These are phyloP conservation scores for Calycina herbarum DNA, from an alignment of 2,329 filamentous ascomycete genomes.

Conservation along the genomic window DNA sequence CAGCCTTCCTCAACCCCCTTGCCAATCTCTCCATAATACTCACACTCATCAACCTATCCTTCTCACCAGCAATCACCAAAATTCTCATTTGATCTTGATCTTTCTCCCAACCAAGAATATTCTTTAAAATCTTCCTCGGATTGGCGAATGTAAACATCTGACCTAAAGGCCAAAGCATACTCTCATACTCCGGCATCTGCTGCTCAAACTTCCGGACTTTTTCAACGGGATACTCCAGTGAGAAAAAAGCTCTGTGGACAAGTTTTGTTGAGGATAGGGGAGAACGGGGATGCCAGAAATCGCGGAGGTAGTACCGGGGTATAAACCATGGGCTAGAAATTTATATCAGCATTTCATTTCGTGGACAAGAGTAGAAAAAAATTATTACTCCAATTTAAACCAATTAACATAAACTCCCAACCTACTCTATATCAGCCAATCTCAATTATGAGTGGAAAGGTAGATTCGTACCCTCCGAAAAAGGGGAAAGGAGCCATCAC, in stretches of 20 bases:
- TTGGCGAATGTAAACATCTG: slow-evolving; percentile 41
- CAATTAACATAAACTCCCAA: slow-evolving; percentile 38
- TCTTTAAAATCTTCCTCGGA: slow-evolving; percentile 36
- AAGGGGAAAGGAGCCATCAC: slow-evolving; percentile 41
- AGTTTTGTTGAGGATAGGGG: slow-evolving; percentile 42
- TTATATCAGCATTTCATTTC: background rate
- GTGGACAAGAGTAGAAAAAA: background rate
- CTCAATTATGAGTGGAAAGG: background rate
- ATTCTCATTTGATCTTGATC: slow-evolving; percentile 24
- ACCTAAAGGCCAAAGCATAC: slow-evolving; percentile 44
- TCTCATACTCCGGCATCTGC: slow-evolving; percentile 44
- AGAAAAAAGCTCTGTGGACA: slow-evolving; percentile 46
- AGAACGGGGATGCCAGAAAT: slow-evolving; percentile 41
- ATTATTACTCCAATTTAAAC: slow-evolving; percentile 26
- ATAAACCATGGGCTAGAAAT: slow-evolving; percentile 41
- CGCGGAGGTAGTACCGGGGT: slow-evolving; percentile 37
- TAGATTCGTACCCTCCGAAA: slow-evolving; percentile 41
- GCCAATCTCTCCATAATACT: slow-evolving; percentile 34
- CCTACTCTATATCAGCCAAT: slow-evolving; percentile 12
- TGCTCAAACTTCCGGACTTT: slow-evolving; percentile 40
- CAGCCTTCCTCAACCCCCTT: slow-evolving; percentile 34
- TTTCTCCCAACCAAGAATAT: slow-evolving; percentile 12
- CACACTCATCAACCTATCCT: slow-evolving; percentile 33
- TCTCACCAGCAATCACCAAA: slow-evolving; percentile 30
- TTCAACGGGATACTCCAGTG: slow-evolving; percentile 33